Evolutionary conservation across 768 basidiomycete species (phyloP).

Genomic region (Trametes cingulata): DNA sequence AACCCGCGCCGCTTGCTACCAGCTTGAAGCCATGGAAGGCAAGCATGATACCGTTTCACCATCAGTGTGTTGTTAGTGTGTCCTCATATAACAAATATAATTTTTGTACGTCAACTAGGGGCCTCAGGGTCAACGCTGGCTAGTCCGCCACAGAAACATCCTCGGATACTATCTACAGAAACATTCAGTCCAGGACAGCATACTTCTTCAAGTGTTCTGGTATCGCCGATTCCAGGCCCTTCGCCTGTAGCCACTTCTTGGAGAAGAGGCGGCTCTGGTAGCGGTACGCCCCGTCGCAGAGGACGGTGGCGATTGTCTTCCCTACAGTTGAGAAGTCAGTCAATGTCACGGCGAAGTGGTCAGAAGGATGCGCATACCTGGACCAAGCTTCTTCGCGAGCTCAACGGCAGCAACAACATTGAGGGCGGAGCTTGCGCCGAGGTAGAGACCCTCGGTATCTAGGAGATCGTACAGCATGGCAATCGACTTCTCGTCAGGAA

Average conservation of each 20-base stretch:
- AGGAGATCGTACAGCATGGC: slow-evolving; percentile 92
- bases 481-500: slow-evolving; percentile 88
- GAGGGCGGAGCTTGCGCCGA: slow-evolving; percentile 91
- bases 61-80: slow-evolving; percentile 22
- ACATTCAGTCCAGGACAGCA: slow-evolving; percentile 67
- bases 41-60: slow-evolving; percentile 67
- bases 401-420: slow-evolving; percentile 95
- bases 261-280: slow-evolving; percentile 97
- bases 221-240: slow-evolving; percentile 75
- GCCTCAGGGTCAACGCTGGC: too few species aligned
- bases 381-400: slow-evolving; percentile 81
- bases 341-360: not conserved
- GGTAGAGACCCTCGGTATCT: slow-evolving; percentile 89
- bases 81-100: too few species aligned
- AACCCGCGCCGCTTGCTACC: slow-evolving; percentile 31
- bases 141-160: not conserved
- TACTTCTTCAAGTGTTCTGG: slow-evolving; percentile 88
- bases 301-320: slow-evolving; percentile 81
- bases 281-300: slow-evolving; percentile 96
- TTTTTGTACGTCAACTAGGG: too few species aligned
- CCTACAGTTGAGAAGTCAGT: slow-evolving; percentile 43
- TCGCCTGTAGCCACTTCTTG: slow-evolving; percentile 84
- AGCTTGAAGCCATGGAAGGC: slow-evolving; percentile 56
- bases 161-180: not conserved
- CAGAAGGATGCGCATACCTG: slow-evolving; percentile 49